Evolutionary conservation across 257 asterid species (phyloP).

Genomic region (Paulownia fortunei): DNA sequence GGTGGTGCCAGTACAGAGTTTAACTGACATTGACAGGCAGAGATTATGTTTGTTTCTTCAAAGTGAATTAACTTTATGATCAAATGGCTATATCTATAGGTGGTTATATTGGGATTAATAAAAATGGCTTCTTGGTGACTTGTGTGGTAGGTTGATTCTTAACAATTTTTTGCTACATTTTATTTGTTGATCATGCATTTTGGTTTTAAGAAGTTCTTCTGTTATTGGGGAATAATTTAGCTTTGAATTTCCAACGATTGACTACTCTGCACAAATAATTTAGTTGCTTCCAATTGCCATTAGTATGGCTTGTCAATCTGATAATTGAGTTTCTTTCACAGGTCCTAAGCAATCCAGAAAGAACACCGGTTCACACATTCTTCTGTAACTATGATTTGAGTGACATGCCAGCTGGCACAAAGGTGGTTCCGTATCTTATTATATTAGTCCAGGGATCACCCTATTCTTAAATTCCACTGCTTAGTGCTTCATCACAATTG

Average conservation of each 20-base stretch:
- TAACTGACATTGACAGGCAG: too few relatives aligned
- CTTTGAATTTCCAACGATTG: constrained; percentile 13
- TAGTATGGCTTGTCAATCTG: constrained; percentile 8
- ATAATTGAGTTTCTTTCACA: constrained; percentile 41
- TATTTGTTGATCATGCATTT: background rate
- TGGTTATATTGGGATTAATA: too few relatives aligned
- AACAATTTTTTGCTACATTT: too few relatives aligned
- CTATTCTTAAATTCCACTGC: background rate
- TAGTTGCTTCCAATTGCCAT: constrained; percentile 9
- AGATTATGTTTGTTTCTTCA: too few relatives aligned
- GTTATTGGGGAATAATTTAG: background rate
- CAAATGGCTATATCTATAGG: too few relatives aligned
- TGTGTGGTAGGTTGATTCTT: too few relatives aligned
- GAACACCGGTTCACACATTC: constrained; percentile 91
- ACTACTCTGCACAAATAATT: constrained; percentile 1
- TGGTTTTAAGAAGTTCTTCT: background rate
- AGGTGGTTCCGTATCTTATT: constrained; percentile 52
- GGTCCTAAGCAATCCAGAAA: constrained; percentile 96
- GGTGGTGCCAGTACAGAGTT: too few relatives aligned
- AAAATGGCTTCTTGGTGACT: too few relatives aligned
- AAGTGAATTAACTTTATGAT: too few relatives aligned
- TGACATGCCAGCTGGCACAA: constrained; percentile 96
- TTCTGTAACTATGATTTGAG: constrained; percentile 88
- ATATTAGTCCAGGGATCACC: background rate
- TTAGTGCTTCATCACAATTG: background rate